phyloP scores from a whole-genome alignment of 2,329 filamentous ascomycete genomes.

The Lithohypha guttulata region DNA sequence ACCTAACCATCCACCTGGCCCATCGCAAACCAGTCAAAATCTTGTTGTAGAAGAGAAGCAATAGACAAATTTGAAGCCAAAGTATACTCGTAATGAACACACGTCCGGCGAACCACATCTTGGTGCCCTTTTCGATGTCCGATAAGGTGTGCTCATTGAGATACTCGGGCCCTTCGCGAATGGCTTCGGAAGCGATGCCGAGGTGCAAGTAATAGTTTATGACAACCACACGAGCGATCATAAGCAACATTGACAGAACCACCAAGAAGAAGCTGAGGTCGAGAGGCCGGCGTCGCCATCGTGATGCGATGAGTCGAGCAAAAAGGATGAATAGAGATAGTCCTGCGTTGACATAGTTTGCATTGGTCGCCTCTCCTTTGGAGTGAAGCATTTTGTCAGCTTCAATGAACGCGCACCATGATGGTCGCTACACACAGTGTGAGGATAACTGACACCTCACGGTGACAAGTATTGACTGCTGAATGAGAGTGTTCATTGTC shows the following conservation, averaged over 20 bases:
- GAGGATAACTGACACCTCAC: too few species aligned
- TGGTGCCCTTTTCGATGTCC: constrained; percentile 19
- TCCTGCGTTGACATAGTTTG: neutral
- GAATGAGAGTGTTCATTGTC: too few species aligned
- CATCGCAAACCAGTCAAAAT: constrained; percentile 18
- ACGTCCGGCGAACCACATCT: constrained; percentile 18
- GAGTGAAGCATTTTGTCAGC: neutral
- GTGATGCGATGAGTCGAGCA: neutral
- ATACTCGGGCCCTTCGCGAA: constrained; percentile 5
- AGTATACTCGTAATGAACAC: constrained; percentile 20
- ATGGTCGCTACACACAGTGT: too few species aligned
- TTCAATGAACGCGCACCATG: too few species aligned
- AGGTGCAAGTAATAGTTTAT: neutral
- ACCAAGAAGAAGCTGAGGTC: neutral
- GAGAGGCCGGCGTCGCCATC: neutral
- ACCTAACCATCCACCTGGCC: constrained; percentile 19
- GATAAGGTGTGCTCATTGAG: constrained; percentile 21
- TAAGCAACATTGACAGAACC: neutral
- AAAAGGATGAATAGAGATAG: neutral
- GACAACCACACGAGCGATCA: neutral
- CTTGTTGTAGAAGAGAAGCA: constrained; percentile 21
- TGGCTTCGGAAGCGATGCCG: neutral
- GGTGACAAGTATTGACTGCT: too few species aligned
- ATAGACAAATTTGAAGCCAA: constrained; percentile 22
- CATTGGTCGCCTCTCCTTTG: neutral